Percentiles rank a stretch among this genome's conserved stretches.
phyloP scores from a whole-genome alignment of 2,329 filamentous ascomycete genomes.

The Colletotrichum horii region DNA sequence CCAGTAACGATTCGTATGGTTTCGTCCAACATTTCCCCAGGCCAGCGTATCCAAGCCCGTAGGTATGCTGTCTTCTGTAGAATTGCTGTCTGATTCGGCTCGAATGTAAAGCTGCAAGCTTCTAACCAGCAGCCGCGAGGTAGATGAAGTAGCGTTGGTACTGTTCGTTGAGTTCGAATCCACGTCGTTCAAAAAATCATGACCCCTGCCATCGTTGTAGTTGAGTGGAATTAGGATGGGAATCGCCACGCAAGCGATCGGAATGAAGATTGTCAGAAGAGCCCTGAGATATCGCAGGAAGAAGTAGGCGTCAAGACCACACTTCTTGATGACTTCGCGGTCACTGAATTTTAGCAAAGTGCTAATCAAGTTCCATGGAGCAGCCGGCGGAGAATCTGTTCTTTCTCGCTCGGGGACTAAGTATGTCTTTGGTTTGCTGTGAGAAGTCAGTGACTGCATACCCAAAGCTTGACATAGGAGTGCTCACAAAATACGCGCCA shows the following conservation, averaged over 20 bases:
- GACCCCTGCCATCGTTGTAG: conserved; percentile 71
- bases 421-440: conserved; percentile 81
- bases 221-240: conserved; percentile 90
- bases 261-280: conserved; percentile 90
- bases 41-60: conserved; percentile 81
- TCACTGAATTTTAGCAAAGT: conserved; percentile 72
- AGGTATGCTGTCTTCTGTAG: conserved; percentile 20
- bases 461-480: neutral
- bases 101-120: conserved; percentile 28
- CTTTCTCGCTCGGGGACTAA: conserved; percentile 85
- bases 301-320: conserved; percentile 95
- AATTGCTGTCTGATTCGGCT: conserved; percentile 33
- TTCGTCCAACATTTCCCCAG: conserved; percentile 81
- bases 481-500: conserved; percentile 82
- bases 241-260: conserved; percentile 77
- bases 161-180: neutral
- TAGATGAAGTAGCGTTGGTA: neutral
- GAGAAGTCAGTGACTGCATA: neutral
- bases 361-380: conserved; percentile 56
- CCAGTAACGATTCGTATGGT: conserved; percentile 75
- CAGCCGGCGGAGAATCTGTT: conserved; percentile 73
- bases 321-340: conserved; percentile 90
- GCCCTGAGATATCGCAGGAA: conserved; percentile 84
- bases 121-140: neutral
- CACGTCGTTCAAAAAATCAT: conserved; percentile 45